Evolutionary conservation across 345 rosid species (phyloP).

Genomic region (Bruguiera sexangula): DNA sequence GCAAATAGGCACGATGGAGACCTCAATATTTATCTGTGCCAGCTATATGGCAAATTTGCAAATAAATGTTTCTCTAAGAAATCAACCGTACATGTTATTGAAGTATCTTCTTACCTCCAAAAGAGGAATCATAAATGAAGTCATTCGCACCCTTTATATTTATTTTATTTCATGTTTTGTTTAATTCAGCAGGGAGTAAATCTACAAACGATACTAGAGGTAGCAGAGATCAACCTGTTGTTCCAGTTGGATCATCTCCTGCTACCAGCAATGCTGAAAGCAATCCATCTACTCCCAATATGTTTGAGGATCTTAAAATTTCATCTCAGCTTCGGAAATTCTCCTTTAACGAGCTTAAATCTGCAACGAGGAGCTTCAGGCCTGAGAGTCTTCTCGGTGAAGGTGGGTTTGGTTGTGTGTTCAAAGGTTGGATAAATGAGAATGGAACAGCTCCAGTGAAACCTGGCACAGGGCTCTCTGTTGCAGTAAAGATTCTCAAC

Average conservation of each 20-base stretch:
- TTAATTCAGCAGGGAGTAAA: constrained; percentile 24
- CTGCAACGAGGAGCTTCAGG: constrained; percentile 25
- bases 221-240: constrained; percentile 19
- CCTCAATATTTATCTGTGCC: too few relatives aligned
- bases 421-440: constrained; percentile 92
- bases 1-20: too few relatives aligned
- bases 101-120: not conserved
- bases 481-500: constrained; percentile 87
- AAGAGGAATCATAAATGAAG: not conserved
- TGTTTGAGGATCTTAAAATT: constrained; percentile 16
- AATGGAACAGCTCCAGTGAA: constrained; percentile 86
- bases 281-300: constrained; percentile 18
- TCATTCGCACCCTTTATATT: not conserved
- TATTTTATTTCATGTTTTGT: not conserved
- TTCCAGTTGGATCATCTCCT: constrained; percentile 18
- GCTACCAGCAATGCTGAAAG: constrained; percentile 20
- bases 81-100: not conserved
- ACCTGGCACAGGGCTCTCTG: constrained; percentile 88
- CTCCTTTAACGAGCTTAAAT: constrained; percentile 24
- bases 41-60: too few relatives aligned
- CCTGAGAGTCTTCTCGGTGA: constrained; percentile 30
- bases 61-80: not conserved
- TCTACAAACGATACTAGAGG: constrained; percentile 20
- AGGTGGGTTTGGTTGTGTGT: constrained; percentile 86
- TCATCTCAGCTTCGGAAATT: constrained; percentile 25